These are phyloP conservation scores for Casaregolazyma lundiana DNA, from an alignment of 1,139 yeast species.

Conservation along the genomic window DNA sequence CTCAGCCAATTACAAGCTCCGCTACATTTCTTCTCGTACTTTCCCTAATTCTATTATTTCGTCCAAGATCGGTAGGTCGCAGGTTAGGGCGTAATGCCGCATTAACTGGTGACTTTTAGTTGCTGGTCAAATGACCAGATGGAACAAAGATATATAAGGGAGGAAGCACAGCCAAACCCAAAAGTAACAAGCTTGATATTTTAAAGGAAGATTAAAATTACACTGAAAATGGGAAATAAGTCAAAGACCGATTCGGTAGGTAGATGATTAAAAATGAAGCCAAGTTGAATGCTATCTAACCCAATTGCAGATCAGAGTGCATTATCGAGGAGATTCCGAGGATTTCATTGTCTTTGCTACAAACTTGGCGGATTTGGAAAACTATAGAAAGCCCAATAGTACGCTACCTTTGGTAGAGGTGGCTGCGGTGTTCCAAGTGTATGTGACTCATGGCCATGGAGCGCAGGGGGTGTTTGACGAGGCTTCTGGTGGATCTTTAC, in stretches of 20 bases:
- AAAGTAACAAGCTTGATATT: too few relatives aligned
- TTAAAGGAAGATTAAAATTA: not conserved
- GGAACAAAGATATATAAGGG: not conserved
- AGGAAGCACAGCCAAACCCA: too few relatives aligned
- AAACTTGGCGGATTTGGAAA: constrained; percentile 44
- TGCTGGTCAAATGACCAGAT: not conserved
- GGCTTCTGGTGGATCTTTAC: constrained; percentile 64
- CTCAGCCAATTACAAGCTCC: too few relatives aligned
- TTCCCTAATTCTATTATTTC: not conserved
- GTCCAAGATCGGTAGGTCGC: not conserved
- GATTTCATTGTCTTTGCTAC: constrained; percentile 68
- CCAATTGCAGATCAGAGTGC: constrained; percentile 33
- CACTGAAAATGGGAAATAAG: not conserved
- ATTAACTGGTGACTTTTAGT: not conserved
- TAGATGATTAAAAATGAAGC: not conserved
- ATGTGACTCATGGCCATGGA: constrained; percentile 57
- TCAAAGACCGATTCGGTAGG: not conserved
- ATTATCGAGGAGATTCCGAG: constrained; percentile 56
- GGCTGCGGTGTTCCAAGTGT: constrained; percentile 62
- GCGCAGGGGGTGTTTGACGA: constrained; percentile 65
- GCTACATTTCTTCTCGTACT: not conserved
- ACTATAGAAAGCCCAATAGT: constrained; percentile 46
- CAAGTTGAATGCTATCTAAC: not conserved
- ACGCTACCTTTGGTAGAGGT: constrained; percentile 59
- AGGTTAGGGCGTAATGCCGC: not conserved